Conservation (phyloP, 2,329 filamentous ascomycete genomes). For the Sordariomycetes sp. region DNA sequence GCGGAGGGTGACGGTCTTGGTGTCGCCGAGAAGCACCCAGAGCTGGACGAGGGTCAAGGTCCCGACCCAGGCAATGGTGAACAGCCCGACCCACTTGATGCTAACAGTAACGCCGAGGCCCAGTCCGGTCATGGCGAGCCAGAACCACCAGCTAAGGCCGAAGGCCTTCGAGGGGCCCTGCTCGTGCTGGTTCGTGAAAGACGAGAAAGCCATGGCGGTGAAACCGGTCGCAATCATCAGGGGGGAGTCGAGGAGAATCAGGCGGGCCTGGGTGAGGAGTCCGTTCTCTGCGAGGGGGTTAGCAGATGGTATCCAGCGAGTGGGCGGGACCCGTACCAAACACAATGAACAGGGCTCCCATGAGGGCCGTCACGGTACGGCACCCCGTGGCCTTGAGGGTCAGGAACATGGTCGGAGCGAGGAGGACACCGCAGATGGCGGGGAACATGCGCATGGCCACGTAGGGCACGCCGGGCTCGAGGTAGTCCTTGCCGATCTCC, state of each 20-base stretch:
- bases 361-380: conserved; percentile 69
- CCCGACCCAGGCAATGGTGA: conserved; percentile 98
- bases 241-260: conserved; percentile 93
- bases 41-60: conserved; percentile 82
- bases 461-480: conserved; percentile 90
- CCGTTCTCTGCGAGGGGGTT: conserved; percentile 66
- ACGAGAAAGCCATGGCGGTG: conserved; percentile 80
- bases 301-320: conserved; percentile 11
- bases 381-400: conserved; percentile 87
- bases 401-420: conserved; percentile 88
- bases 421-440: conserved; percentile 76
- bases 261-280: conserved; percentile 83
- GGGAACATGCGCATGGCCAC: conserved; percentile 95
- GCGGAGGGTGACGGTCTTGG: conserved; percentile 72
- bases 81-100: conserved; percentile 98
- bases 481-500: conserved; percentile 97
- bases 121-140: conserved; percentile 78
- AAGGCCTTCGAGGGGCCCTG: conserved; percentile 84
- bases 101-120: conserved; percentile 83
- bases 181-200: conserved; percentile 95
- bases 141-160: conserved; percentile 92
- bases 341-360: conserved; percentile 79
- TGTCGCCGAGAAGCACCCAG: conserved; percentile 89
- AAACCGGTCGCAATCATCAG: conserved; percentile 88
- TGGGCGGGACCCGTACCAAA: conserved; percentile 56